phyloP scores from a whole-genome alignment of 768 basidiomycete species.

The Gymnopilus junonius region DNA sequence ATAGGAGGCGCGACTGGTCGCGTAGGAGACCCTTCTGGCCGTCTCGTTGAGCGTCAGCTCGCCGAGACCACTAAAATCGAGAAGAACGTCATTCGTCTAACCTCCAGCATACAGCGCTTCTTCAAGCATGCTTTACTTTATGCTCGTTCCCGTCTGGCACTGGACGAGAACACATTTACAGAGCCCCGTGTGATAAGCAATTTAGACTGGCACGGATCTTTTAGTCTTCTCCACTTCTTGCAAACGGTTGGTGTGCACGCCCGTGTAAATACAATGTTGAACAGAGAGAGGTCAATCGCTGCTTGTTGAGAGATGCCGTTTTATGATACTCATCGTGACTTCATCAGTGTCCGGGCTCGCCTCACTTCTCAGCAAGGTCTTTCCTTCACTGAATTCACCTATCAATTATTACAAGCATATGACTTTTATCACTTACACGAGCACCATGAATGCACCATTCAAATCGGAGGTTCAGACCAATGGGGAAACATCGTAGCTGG shows the following conservation, averaged over 20 bases:
- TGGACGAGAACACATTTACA: constrained; percentile 17
- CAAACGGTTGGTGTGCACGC: constrained; percentile 79
- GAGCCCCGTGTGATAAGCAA: constrained; percentile 46
- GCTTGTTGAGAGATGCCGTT: neutral
- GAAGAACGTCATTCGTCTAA: constrained; percentile 67
- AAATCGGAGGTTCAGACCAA: constrained; percentile 97
- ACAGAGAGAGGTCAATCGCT: constrained; percentile 77
- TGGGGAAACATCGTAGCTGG: constrained; percentile 98
- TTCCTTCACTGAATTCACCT: constrained; percentile 98
- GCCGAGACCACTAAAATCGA: constrained; percentile 64
- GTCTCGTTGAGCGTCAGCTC: constrained; percentile 77
- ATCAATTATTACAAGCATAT: constrained; percentile 96
- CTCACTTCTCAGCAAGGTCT: constrained; percentile 82
- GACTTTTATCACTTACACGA: constrained; percentile 85
- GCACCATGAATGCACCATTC: constrained; percentile 73
- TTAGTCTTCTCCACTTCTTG: constrained; percentile 85
- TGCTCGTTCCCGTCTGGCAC: constrained; percentile 42
- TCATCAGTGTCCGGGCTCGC: constrained; percentile 76
- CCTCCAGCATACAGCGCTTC: constrained; percentile 69
- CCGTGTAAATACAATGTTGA: constrained; percentile 88
- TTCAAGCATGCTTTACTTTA: constrained; percentile 70
- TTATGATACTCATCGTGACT: constrained; percentile 1
- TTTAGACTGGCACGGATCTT: constrained; percentile 75
- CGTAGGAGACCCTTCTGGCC: constrained; percentile 96
- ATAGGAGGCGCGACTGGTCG: constrained; percentile 95